A percentile compares a stretch with the other conserved stretches of the same genome.
Evolutionary conservation across 306 rosid species (phyloP).

Genomic region (Castanea crenata): DNA sequence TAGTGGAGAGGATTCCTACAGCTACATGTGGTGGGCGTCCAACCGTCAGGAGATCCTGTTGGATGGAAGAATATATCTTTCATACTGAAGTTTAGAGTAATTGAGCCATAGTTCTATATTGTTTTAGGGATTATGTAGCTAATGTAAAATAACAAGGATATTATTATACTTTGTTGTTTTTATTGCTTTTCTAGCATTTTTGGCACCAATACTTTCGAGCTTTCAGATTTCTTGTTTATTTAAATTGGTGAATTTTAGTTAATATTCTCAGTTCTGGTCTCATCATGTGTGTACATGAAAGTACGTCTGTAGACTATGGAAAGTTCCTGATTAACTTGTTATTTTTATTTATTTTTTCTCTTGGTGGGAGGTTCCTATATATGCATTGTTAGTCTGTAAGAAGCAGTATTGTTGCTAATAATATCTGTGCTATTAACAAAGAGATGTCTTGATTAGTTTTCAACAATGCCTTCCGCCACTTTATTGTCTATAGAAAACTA

Average conservation of each 20-base stretch:
- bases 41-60: constrained; percentile 32
- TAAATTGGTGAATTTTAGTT: not conserved
- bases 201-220: not conserved
- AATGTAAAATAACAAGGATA: not conserved
- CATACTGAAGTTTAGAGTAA: constrained; percentile 13
- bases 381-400: not conserved
- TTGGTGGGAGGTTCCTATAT: not conserved
- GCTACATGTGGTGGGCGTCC: constrained; percentile 32
- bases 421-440: not conserved
- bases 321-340: not conserved
- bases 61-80: constrained; percentile 22
- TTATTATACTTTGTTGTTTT: not conserved
- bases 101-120: constrained; percentile 14
- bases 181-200: not conserved
- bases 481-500: not conserved
- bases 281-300: not conserved
- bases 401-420: not conserved
- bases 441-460: not conserved
- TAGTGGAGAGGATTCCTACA: constrained; percentile 22
- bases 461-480: not conserved
- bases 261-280: not conserved
- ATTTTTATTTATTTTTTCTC: not conserved
- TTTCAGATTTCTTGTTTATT: not conserved
- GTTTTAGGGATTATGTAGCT: not conserved
- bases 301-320: not conserved